Percentiles rank a stretch among this genome's conserved stretches.
phyloP scores from a whole-genome alignment of 2,329 filamentous ascomycete genomes.

The Trichoderma sp. region DNA sequence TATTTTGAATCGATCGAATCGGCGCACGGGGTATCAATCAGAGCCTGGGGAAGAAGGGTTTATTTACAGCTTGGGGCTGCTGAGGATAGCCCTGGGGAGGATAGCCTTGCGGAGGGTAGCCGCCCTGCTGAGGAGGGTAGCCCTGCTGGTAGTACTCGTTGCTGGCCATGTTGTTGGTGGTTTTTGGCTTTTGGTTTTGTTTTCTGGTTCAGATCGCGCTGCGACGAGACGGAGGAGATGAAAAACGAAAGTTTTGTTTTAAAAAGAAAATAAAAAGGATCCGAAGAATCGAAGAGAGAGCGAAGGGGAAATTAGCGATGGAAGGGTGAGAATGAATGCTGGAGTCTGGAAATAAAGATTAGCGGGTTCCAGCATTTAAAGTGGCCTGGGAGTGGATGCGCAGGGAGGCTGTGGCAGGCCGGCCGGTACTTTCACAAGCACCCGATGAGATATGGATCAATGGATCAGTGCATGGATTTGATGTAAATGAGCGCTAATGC shows the following conservation, averaged over 20 bases:
- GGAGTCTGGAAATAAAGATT: slow-evolving; percentile 11
- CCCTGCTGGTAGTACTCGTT: slow-evolving; percentile 42
- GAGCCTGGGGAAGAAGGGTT: neutral
- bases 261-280: neutral
- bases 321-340: neutral
- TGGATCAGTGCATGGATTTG: neutral
- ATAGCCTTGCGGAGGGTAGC: slow-evolving; percentile 43
- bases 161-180: slow-evolving; percentile 32
- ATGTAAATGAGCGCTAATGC: neutral
- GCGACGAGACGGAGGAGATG: neutral
- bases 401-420: neutral
- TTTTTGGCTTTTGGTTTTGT: neutral
- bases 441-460: neutral
- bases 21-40: neutral
- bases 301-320: neutral
- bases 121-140: slow-evolving; percentile 25
- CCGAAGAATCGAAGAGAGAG: neutral
- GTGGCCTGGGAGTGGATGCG: neutral
- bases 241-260: neutral
- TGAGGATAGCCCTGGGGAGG: slow-evolving; percentile 35
- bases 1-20: neutral
- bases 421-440: neutral
- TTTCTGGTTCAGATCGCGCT: neutral
- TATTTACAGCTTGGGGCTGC: slow-evolving; percentile 41
- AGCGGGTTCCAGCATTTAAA: slow-evolving; percentile 7